Evolutionary conservation across 2,329 filamentous ascomycete genomes (phyloP).

Genomic region (Pseudogymnoascus sp.): DNA sequence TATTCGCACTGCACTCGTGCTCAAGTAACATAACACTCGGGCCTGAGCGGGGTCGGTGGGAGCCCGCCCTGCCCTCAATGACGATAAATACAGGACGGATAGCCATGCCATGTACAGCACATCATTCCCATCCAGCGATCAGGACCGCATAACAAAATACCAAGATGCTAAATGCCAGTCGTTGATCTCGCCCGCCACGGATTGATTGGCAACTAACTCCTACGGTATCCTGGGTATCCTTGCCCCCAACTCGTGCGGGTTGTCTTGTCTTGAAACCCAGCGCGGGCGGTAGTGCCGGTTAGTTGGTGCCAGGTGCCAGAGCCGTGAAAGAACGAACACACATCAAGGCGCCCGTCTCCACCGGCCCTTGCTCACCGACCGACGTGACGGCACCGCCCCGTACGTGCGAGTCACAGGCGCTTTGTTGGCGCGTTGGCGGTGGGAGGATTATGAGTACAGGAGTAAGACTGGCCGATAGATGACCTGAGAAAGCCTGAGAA

Average conservation of each 20-base stretch:
- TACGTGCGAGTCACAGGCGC: background rate
- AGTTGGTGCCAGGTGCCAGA: background rate
- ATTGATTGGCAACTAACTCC: background rate
- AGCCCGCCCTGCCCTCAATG: background rate
- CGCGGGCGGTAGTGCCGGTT: background rate
- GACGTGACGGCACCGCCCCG: background rate
- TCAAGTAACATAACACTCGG: background rate
- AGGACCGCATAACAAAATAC: background rate
- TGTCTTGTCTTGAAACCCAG: slow-evolving; percentile 1
- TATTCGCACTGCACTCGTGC: background rate
- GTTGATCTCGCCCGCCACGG: background rate
- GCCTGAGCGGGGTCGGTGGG: background rate
- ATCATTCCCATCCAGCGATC: background rate
- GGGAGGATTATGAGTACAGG: background rate
- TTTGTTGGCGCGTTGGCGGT: background rate
- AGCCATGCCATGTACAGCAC: background rate
- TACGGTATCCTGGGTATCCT: too few relatives aligned
- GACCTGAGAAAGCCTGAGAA: background rate
- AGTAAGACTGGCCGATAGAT: background rate
- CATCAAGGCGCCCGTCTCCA: background rate
- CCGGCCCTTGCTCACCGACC: background rate
- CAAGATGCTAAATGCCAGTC: background rate
- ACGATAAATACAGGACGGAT: background rate
- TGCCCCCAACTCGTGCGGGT: background rate
- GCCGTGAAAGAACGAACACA: background rate